Base-by-base conservation (phyloP, 2,329 filamentous ascomycete species). In the Hypomyces rosellus region DNA sequence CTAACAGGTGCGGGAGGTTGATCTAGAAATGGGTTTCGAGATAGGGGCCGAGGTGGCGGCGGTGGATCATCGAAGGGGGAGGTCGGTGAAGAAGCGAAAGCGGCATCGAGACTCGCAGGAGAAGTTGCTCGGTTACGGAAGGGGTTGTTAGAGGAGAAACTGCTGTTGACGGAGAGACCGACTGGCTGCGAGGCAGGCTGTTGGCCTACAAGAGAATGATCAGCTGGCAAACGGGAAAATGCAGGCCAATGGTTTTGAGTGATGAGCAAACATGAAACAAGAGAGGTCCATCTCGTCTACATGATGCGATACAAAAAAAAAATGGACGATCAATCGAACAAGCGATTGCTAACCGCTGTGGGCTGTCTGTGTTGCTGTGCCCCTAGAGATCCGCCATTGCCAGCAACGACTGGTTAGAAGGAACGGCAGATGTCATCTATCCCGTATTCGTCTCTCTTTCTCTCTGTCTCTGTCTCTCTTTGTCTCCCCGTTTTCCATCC, bases 61-160 rank as follows among this genome's bases (percentile, higher is more conserved):
- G 50, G 45, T 18, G 72, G 74, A 67, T 82, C 79, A 68, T 81
- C 80, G 63, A 82, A 82, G 54, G 78, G 82, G 56, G 78, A 84
- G 55, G 68, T 69, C 58, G 71, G 72, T 66, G 70, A 68, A 59
- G 63, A 62, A 60, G 63, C 56, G 61, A 61, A 59, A 46, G 56
- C 56, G 43, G 63, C 55, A 40, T 72, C 61, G 63, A 63, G 54
- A 56, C 61, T 67, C 48, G 70, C 65, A 46, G 80, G 84, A 56
- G 85, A 88, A 36, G 75, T 74, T 56, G 84, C 81, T 63, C 85
- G 82, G 68, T 88, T 88, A 73, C 86, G 84, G 62, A 82, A 91
- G 55, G 87, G 87, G 65, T 91, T 91, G 77, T 90, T 90, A 66
- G 86, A 90, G 67, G 84, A 84, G 63, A 90, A 79, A 46, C 30